Conservation (phyloP, 2,329 filamentous ascomycete genomes). For the Fusarium sterilihyphosum region DNA sequence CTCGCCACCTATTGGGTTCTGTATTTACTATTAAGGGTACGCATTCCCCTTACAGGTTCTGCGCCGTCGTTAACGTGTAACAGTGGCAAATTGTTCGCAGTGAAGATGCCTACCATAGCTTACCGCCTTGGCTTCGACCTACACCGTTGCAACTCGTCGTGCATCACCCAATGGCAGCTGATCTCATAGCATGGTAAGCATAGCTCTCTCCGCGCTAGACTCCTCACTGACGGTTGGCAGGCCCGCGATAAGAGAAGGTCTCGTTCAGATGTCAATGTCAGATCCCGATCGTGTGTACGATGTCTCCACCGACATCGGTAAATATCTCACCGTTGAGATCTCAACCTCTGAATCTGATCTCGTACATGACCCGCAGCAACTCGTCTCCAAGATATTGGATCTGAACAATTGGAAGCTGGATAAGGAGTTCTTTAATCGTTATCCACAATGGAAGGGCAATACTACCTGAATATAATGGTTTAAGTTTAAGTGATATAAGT, state of each 20-base stretch:
- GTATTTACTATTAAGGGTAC: slow-evolving; percentile 3
- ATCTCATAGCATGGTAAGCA: slow-evolving; percentile 10
- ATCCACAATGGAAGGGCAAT: slow-evolving; percentile 2
- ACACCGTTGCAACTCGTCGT: slow-evolving; percentile 5
- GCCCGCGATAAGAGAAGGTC: slow-evolving; percentile 7
- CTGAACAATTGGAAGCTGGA: slow-evolving; percentile 10
- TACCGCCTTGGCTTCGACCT: slow-evolving; percentile 1
- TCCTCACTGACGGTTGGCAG: not conserved
- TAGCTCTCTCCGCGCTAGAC: not conserved
- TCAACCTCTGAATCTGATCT: not conserved
- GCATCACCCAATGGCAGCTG: slow-evolving; percentile 4
- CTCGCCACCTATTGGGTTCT: not conserved
- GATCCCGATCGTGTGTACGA: not conserved
- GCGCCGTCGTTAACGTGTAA: not conserved
- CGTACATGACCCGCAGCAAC: not conserved
- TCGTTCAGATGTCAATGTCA: slow-evolving; percentile 6
- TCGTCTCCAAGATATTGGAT: not conserved
- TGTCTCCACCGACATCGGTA: not conserved
- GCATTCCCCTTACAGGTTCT: no score
- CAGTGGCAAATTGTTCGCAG: slow-evolving; percentile 9
- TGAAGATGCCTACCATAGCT: slow-evolving; percentile 8
- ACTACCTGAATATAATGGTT: not conserved
- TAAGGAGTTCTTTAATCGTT: not conserved
- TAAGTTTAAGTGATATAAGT: rapidly evolving
- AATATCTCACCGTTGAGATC: slow-evolving; percentile 4